Conservation (phyloP, 495 filamentous ascomycete genomes). For the Sordaria brevicollis region DNA sequence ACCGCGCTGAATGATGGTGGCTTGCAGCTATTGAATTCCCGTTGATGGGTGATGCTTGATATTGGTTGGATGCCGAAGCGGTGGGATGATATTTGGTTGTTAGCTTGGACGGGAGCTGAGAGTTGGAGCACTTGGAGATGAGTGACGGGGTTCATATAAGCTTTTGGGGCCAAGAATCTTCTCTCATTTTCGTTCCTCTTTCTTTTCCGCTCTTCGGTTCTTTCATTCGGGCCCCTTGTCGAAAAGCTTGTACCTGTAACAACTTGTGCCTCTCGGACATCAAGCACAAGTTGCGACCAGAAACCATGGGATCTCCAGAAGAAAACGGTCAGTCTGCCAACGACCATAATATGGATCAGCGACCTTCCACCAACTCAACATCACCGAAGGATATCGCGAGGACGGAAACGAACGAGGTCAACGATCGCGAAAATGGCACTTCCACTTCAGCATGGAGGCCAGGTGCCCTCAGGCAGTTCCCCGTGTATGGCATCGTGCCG, state of each 20-base stretch:
- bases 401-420: background rate
- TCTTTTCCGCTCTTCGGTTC: too few relatives aligned
- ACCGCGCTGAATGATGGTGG: background rate
- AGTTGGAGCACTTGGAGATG: background rate
- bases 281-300: background rate
- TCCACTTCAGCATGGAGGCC: background rate
- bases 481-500: background rate
- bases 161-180: background rate
- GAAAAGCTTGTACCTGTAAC: background rate
- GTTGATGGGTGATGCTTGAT: background rate
- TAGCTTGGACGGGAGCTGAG: background rate
- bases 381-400: background rate
- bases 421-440: background rate
- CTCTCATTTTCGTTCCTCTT: background rate
- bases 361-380: background rate
- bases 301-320: background rate
- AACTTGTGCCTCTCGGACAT: background rate
- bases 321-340: background rate
- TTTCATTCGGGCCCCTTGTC: background rate
- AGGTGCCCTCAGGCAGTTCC: background rate
- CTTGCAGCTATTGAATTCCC: background rate
- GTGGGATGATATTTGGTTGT: background rate
- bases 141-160: background rate
- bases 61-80: background rate
- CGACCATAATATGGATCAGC: background rate